phyloP scores from a whole-genome alignment of 768 basidiomycete genomes.

The Antrodiella citrinella region DNA sequence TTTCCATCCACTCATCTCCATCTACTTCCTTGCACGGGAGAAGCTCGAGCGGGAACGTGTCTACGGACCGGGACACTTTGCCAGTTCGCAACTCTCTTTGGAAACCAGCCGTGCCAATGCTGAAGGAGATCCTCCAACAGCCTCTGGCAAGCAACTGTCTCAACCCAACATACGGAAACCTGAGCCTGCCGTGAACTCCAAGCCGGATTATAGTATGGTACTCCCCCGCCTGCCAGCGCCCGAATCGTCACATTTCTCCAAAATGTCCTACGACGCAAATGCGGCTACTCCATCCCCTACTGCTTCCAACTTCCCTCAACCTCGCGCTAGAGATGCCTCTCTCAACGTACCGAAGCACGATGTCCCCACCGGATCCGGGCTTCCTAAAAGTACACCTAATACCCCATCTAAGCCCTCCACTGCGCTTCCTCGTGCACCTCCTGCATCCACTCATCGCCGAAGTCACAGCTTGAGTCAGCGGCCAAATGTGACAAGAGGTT shows the following conservation, averaged over 20 bases:
- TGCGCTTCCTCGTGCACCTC: slow-evolving; percentile 56
- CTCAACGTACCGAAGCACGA: slow-evolving; percentile 29
- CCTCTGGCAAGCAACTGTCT: slow-evolving; percentile 23
- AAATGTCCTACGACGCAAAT: slow-evolving; percentile 66
- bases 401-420: slow-evolving; percentile 22
- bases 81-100: slow-evolving; percentile 78
- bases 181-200: slow-evolving; percentile 27
- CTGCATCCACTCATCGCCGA: slow-evolving; percentile 70
- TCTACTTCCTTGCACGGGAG: slow-evolving; percentile 94
- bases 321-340: slow-evolving; percentile 61
- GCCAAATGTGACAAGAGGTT: slow-evolving; percentile 44
- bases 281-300: slow-evolving; percentile 52
- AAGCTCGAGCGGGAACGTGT: slow-evolving; percentile 92
- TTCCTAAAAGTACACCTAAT: slow-evolving; percentile 8
- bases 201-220: slow-evolving; percentile 76
- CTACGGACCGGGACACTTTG: slow-evolving; percentile 91
- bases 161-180: slow-evolving; percentile 27
- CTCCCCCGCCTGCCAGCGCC: slow-evolving; percentile 77
- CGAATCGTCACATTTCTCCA: slow-evolving; percentile 73
- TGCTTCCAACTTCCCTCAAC: slow-evolving; percentile 40
- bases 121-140: slow-evolving; percentile 9
- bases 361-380: slow-evolving; percentile 8
- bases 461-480: slow-evolving; percentile 81
- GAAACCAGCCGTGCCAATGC: slow-evolving; percentile 20
- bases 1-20: slow-evolving; percentile 91